A percentile compares a stretch with the other conserved stretches of the same genome.
Conservation (phyloP, 805 yeast genomes). For the Lipomyces anomalus region DNA sequence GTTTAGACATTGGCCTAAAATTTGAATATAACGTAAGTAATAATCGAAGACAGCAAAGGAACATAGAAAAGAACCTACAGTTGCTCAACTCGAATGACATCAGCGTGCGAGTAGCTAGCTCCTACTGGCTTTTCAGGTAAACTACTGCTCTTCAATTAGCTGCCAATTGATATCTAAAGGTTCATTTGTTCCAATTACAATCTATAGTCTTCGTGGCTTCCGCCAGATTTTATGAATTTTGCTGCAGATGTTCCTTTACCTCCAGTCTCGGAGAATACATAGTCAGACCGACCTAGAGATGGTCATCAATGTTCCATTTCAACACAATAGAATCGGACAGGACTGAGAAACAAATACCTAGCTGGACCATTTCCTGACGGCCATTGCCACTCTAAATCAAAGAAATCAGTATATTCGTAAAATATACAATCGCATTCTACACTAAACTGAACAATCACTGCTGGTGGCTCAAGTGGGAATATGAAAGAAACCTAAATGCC, state of each 20-base stretch:
- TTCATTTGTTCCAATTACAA: background rate
- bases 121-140: constrained; percentile 46
- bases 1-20: constrained; percentile 1
- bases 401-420: no score
- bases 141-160: constrained; percentile 31
- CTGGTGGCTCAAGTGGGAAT: no score
- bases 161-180: constrained; percentile 4
- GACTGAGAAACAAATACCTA: constrained; percentile 23
- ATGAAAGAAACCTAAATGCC: no score
- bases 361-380: constrained; percentile 39
- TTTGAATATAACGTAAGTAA: constrained; percentile 1
- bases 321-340: background rate
- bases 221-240: constrained; percentile 33
- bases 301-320: no score
- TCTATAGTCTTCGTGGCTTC: background rate
- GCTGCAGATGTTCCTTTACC: constrained; percentile 59
- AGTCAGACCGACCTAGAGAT: constrained; percentile 43
- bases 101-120: constrained; percentile 54
- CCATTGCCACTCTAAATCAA: background rate
- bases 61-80: background rate
- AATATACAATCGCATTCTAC: no score
- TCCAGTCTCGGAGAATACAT: constrained; percentile 61
- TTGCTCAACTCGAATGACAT: constrained; percentile 28
- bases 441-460: no score
- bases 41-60: background rate